Percentiles rank a stretch among this genome's conserved stretches.
Evolutionary conservation across 2,329 filamentous ascomycete genomes (phyloP).

Genomic region (Penicillium sp.): DNA sequence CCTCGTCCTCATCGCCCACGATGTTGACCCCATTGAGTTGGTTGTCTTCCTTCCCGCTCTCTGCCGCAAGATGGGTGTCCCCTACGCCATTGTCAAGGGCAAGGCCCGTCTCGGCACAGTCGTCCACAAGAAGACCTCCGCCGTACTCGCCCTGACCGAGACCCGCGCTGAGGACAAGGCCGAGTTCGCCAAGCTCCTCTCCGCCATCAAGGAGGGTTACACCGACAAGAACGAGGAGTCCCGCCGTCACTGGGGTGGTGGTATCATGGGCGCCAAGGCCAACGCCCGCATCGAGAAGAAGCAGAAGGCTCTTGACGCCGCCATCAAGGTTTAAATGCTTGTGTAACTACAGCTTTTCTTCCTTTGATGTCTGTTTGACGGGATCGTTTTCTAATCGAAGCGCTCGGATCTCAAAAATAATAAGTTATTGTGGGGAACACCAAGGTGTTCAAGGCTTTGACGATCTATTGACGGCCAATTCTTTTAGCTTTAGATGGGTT

Average conservation of each 20-base stretch:
- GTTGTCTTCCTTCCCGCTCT: constrained; percentile 98
- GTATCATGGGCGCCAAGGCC: constrained; percentile 98
- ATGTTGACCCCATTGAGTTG: constrained; percentile 98
- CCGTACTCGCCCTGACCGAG: constrained; percentile 92
- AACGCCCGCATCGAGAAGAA: constrained; percentile 75
- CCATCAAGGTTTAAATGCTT: constrained; percentile 88
- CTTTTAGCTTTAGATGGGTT: constrained; percentile 37
- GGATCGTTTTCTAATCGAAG: constrained; percentile 26
- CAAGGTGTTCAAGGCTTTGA: constrained; percentile 28
- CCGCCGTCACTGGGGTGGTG: constrained; percentile 96
- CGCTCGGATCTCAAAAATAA: constrained; percentile 18
- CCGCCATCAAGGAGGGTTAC: constrained; percentile 97
- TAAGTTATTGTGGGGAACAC: constrained; percentile 21
- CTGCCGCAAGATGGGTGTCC: constrained; percentile 99
- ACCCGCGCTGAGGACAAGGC: constrained; percentile 97
- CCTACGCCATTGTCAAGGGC: constrained; percentile 99
- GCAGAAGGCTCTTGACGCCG: constrained; percentile 87
- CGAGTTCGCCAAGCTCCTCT: constrained; percentile 95
- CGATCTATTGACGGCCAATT: constrained; percentile 30
- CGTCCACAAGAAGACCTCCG: constrained; percentile 99
- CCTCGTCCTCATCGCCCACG: constrained; percentile 97
- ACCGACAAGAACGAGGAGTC: constrained; percentile 89
- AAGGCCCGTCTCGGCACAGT: constrained; percentile 99
- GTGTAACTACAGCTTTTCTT: constrained; percentile 13
- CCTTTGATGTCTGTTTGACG: constrained; percentile 25